Base-by-base conservation (phyloP, 1,139 yeast genomes). In the Scheffersomyces illinoinensis region DNA sequence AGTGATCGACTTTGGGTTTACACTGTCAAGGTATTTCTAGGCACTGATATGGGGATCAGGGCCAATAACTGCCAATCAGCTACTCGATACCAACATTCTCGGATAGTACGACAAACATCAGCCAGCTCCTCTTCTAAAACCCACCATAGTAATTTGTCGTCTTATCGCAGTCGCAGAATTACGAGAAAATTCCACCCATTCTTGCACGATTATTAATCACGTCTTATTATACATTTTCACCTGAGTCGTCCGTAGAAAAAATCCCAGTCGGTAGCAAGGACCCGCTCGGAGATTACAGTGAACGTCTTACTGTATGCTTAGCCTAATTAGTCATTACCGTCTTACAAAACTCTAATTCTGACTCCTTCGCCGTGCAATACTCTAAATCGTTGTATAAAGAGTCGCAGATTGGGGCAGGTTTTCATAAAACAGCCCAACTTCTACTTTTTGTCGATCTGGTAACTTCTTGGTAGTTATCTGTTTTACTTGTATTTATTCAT, bases 21-120 rank as follows among this genome's bases (percentile, higher is more conserved):
- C 72, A 1, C 70, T 71, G 56, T 21, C 4, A 21, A 4, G 4
- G 21, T 21, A 21, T 21, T 21, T 21, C 21, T 21, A 21, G 21
- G 21, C 21, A 21, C 21, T 21, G 21, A 21, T 4, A 21, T 21
- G 21, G 33, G 53, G 68, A 53, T 68, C 70, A 39, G 70, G 72
- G 20, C 74, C 74, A 5, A 62, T 70, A 52, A 69, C 17, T 10
- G 17, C 43, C 17, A 33, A 33, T 12, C 43, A 33, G 43, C 43
- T 10, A 12, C 17, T 33, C 43, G 43, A 10, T 10, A 10, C 43
- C 43, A 33, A 33, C 43, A 33, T 8, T 33, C 12, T 33, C 14
- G 43, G 43, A 10, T 33, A 12, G 43, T 8, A 17, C 17, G 12
- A 7, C 17, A 17, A 33, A 33, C 17, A 3, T 33, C 43, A 12